These are phyloP conservation scores for Leccinum disarticulatum DNA, from an alignment of 768 basidiomycete species.

Conservation along the genomic window DNA sequence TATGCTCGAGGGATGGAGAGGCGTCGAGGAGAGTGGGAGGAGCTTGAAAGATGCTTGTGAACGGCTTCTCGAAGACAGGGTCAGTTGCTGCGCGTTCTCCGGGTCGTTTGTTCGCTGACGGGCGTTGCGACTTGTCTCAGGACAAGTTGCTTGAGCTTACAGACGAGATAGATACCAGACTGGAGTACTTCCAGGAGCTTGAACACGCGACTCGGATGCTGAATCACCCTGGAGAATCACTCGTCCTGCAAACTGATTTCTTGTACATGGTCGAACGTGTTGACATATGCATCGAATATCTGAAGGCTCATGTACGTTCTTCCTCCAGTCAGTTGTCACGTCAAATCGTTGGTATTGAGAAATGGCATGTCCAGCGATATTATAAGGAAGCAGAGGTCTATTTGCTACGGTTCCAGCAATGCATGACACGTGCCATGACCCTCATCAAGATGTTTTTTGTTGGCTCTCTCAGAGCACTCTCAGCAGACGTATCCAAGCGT, in stretches of 20 bases:
- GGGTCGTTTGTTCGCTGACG: slow-evolving; percentile 1
- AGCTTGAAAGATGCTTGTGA: slow-evolving; percentile 92
- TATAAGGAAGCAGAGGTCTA: slow-evolving; percentile 93
- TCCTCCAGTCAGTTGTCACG: background rate
- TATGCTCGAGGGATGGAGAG: slow-evolving; percentile 83
- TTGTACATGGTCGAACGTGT: slow-evolving; percentile 95
- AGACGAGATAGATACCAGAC: slow-evolving; percentile 74
- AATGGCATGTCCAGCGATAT: slow-evolving; percentile 57
- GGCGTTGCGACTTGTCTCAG: slow-evolving; percentile 36
- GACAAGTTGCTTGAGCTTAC: slow-evolving; percentile 75
- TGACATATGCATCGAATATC: slow-evolving; percentile 90
- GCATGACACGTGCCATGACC: slow-evolving; percentile 97
- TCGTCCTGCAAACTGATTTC: slow-evolving; percentile 90
- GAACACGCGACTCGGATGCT: slow-evolving; percentile 92
- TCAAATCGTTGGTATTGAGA: slow-evolving; percentile 3
- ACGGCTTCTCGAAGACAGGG: slow-evolving; percentile 84
- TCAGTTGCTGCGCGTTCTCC: slow-evolving; percentile 36
- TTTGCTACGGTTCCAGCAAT: slow-evolving; percentile 96
- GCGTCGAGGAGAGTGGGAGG: slow-evolving; percentile 91
- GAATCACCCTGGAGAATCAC: slow-evolving; percentile 88
- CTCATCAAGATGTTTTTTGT: slow-evolving; percentile 97
- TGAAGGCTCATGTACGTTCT: slow-evolving; percentile 76
- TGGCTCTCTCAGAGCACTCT: slow-evolving; percentile 74
- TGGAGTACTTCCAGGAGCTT: slow-evolving; percentile 94
- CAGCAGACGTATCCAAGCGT: slow-evolving; percentile 73